Base-by-base conservation (phyloP, 208 protist genomes). In the Angomonas deanei region DNA sequence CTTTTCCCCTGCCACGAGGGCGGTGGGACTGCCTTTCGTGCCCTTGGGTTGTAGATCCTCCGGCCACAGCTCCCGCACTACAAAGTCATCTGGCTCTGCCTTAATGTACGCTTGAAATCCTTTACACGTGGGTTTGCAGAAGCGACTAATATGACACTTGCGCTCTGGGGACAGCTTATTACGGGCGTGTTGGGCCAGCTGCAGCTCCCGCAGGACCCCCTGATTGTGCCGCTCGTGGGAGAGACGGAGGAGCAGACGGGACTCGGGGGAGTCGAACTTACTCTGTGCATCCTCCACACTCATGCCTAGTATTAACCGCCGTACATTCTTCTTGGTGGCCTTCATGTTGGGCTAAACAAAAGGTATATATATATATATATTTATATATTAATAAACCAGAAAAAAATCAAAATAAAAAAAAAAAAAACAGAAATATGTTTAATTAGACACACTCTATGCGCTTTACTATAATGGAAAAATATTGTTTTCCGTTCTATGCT, bases 51-150 rank as follows among this genome's bases (percentile, higher is more conserved):
- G n/a, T n/a, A n/a, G n/a, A n/a, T 48, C 46, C 1, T 64, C 64
- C 13, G 67, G 60, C 80, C 85, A 94, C 47, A 94, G 58, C 67
- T 94, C 88, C 19, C 62, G 66, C 17, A 94, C 75, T 2, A 91
- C 69, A 61, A 88, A 94, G 53, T 94, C 84, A 0, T 78, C 72
- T 4, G 84, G 85, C 15, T 53, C 48, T 21, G 67, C 74, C 58
- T 94, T 94, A 17, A 80, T 64, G 68, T 92, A 92, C 11, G 78
- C 85, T 61, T 94, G 88, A 57, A 94, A 94, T 6, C 88, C 88
- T 36, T 64, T 68, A 8, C 88, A 72, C 27, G 61, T 83, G 2
- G 88, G 88, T 49, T 94, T 94, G 11, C 82, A 78, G 57, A 89
- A 88, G 28, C 88, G 84, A 36, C 74, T 78, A 32, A 94, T 86